Evolutionary conservation across 2,329 filamentous ascomycete species (phyloP).

Genomic region (Fusarium sublunatum): DNA sequence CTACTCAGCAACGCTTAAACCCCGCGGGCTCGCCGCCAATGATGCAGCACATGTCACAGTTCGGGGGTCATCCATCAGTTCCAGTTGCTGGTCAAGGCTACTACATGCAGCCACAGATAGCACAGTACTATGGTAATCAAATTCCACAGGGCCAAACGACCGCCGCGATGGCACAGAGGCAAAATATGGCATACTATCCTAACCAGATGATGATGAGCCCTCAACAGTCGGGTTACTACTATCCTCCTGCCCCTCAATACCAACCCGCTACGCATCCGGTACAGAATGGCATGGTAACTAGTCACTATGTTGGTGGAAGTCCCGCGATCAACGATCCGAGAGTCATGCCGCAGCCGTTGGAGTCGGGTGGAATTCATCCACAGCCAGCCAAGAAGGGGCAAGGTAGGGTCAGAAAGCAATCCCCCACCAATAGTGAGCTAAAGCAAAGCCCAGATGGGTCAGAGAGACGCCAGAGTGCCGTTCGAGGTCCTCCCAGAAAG

Average conservation of each 20-base stretch:
- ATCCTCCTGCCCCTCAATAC: constrained; percentile 55
- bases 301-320: constrained; percentile 51
- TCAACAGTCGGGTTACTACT: constrained; percentile 59
- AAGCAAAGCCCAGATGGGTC: constrained; percentile 34
- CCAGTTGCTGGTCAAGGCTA: constrained; percentile 57
- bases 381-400: constrained; percentile 36
- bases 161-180: constrained; percentile 51
- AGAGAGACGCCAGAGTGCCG: constrained; percentile 43
- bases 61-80: constrained; percentile 53
- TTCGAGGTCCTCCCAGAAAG: constrained; percentile 53
- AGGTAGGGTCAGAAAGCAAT: constrained; percentile 38
- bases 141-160: constrained; percentile 54
- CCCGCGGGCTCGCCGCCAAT: constrained; percentile 52
- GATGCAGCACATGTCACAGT: constrained; percentile 57
- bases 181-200: constrained; percentile 58
- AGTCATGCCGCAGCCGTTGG: constrained; percentile 30
- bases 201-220: constrained; percentile 57
- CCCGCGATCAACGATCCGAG: constrained; percentile 44
- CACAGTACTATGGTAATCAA: constrained; percentile 59
- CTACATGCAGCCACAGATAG: constrained; percentile 59
- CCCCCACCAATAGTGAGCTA: constrained; percentile 28
- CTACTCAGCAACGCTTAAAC: constrained; percentile 51
- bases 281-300: constrained; percentile 49
- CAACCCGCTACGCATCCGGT: constrained; percentile 47
- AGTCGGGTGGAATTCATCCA: constrained; percentile 12